These are phyloP conservation scores for Hirsutella thompsonii DNA, from an alignment of 2,329 filamentous ascomycete species.

Conservation along the genomic window DNA sequence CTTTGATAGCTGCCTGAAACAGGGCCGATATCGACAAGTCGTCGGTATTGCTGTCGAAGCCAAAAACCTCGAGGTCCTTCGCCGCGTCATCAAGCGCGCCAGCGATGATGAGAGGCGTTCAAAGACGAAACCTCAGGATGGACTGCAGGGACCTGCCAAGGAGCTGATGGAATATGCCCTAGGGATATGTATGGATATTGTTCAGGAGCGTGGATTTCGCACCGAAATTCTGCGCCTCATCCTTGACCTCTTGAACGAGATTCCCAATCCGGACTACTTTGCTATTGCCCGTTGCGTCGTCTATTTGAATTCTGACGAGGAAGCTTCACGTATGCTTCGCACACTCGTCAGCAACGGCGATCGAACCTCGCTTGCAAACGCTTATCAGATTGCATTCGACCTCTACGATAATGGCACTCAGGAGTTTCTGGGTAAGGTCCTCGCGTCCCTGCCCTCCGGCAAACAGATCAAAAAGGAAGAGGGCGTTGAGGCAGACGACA, in stretches of 20 bases:
- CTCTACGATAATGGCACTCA: slow-evolving; percentile 98
- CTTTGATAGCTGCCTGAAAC: slow-evolving; percentile 78
- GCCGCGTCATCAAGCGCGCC: slow-evolving; percentile 77
- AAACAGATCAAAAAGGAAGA: slow-evolving; percentile 28
- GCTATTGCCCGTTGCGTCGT: slow-evolving; percentile 97
- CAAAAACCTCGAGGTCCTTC: slow-evolving; percentile 77
- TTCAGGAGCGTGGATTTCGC: slow-evolving; percentile 82
- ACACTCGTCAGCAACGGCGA: slow-evolving; percentile 73
- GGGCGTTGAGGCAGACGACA: slow-evolving; percentile 29
- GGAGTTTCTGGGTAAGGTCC: slow-evolving; percentile 85
- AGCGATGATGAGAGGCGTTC: slow-evolving; percentile 69
- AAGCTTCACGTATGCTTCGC: slow-evolving; percentile 76
- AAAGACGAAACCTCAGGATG: slow-evolving; percentile 39
- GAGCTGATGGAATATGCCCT: slow-evolving; percentile 95
- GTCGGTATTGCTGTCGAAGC: slow-evolving; percentile 95
- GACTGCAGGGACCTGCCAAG: slow-evolving; percentile 52
- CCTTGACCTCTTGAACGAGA: slow-evolving; percentile 87
- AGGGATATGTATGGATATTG: slow-evolving; percentile 93
- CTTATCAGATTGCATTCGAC: slow-evolving; percentile 97
- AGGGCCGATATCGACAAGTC: slow-evolving; percentile 86
- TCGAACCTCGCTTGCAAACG: slow-evolving; percentile 65
- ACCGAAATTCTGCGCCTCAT: slow-evolving; percentile 79
- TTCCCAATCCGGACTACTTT: slow-evolving; percentile 90
- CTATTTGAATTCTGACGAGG: slow-evolving; percentile 81
- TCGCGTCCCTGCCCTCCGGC: slow-evolving; percentile 58